These are phyloP conservation scores for Geoglossum cookeanum DNA, from an alignment of 2,329 filamentous ascomycete species.

Conservation along the genomic window DNA sequence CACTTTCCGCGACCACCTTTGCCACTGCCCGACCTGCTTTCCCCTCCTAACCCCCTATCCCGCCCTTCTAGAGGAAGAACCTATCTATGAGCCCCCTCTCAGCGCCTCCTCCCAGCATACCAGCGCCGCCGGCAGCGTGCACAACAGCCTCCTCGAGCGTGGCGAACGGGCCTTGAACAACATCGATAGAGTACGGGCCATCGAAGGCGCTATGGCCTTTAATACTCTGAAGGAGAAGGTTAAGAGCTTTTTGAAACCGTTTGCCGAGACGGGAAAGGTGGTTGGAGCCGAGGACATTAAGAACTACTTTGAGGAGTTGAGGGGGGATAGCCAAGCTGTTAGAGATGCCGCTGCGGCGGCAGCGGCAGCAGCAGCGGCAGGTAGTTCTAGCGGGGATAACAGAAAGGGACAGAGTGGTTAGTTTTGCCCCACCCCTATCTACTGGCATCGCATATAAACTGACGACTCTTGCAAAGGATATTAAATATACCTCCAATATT, in stretches of 20 bases:
- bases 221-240: slow-evolving; percentile 90
- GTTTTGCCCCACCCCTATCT: slow-evolving; percentile 7
- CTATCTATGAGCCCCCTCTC: slow-evolving; percentile 78
- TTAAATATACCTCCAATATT: background rate
- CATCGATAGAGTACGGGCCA: slow-evolving; percentile 79
- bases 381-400: slow-evolving; percentile 11
- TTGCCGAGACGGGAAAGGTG: slow-evolving; percentile 73
- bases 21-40: slow-evolving; percentile 68
- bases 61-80: slow-evolving; percentile 84
- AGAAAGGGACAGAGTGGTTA: slow-evolving; percentile 29
- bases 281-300: slow-evolving; percentile 95
- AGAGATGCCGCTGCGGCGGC: slow-evolving; percentile 39
- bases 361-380: slow-evolving; percentile 26
- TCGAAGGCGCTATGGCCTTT: slow-evolving; percentile 93
- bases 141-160: slow-evolving; percentile 69
- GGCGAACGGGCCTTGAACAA: slow-evolving; percentile 84
- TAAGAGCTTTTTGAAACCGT: slow-evolving; percentile 86
- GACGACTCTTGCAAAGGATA: background rate
- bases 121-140: slow-evolving; percentile 37
- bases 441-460: background rate
- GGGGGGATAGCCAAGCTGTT: slow-evolving; percentile 67
- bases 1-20: slow-evolving; percentile 64
- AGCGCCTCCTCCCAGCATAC: slow-evolving; percentile 36
- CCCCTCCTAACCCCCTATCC: slow-evolving; percentile 48
- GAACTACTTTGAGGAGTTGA: slow-evolving; percentile 80